phyloP scores from a whole-genome alignment of 495 filamentous ascomycete species.

The Ascodesmis nigricans region DNA sequence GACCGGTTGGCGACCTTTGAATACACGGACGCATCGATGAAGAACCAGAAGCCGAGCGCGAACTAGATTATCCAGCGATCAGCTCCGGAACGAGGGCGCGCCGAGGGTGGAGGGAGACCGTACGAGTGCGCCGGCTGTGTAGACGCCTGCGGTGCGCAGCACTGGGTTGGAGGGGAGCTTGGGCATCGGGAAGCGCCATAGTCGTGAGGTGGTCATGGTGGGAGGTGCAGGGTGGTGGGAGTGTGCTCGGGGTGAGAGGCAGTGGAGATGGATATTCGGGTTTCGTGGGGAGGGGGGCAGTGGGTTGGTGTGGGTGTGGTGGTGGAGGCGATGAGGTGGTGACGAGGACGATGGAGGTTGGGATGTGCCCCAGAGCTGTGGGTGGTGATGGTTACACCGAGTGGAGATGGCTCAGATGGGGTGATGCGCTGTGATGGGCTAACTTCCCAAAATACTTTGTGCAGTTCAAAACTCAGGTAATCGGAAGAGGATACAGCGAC shows the following conservation, averaged over 20 bases:
- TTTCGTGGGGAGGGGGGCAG: too few relatives aligned
- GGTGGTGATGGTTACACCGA: too few relatives aligned
- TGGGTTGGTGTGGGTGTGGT: too few relatives aligned
- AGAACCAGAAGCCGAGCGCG: constrained; percentile 88
- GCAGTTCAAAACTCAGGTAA: too few relatives aligned
- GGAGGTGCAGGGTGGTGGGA: constrained; percentile 2
- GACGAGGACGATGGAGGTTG: too few relatives aligned
- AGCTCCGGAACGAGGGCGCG: constrained; percentile 6
- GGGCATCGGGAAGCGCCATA: constrained; percentile 20
- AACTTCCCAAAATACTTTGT: too few relatives aligned
- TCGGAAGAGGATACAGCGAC: too few relatives aligned
- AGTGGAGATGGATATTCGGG: background rate
- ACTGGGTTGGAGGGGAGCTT: constrained; percentile 13
- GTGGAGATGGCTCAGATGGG: too few relatives aligned
- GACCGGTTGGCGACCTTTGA: constrained; percentile 54
- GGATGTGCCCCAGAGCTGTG: too few relatives aligned
- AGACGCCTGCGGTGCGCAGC: constrained; percentile 18
- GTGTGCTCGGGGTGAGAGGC: constrained; percentile 6
- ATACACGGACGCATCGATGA: constrained; percentile 78
- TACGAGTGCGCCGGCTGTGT: constrained; percentile 18
- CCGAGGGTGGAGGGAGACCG: background rate
- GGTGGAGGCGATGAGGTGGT: too few relatives aligned
- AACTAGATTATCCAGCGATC: constrained; percentile 40
- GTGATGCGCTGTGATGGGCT: too few relatives aligned
- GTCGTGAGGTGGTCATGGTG: constrained; percentile 9